phyloP scores from a whole-genome alignment of 495 filamentous ascomycete species.

The Cetradonia linearis region DNA sequence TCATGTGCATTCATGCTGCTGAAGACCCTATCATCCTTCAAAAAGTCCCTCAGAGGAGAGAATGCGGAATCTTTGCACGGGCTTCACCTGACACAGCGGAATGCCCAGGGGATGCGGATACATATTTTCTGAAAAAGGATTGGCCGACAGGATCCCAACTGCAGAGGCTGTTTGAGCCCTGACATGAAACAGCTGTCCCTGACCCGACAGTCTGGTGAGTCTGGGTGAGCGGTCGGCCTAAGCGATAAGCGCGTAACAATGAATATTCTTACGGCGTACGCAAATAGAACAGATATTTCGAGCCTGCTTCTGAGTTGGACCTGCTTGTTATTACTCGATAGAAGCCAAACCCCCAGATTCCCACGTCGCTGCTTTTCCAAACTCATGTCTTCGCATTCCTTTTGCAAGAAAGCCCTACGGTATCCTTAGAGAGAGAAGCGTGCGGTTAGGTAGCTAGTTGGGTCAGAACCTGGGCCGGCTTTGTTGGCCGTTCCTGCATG shows the following conservation, averaged over 20 bases:
- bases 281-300: conserved; percentile 14
- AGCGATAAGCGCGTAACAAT: conserved; percentile 19
- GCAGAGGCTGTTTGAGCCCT: conserved; percentile 2
- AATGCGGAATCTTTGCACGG: background rate
- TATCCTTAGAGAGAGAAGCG: background rate
- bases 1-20: background rate
- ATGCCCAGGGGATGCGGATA: background rate
- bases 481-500: conserved; percentile 19
- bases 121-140: conserved; percentile 9
- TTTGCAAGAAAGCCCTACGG: background rate
- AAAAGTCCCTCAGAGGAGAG: conserved; percentile 3
- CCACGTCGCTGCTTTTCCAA: background rate
- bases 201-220: conserved; percentile 21
- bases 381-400: background rate
- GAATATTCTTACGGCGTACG: conserved; percentile 1
- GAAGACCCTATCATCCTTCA: background rate
- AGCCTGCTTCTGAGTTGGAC: background rate
- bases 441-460: conserved; percentile 4
- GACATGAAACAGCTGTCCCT: conserved; percentile 21
- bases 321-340: background rate
- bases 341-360: background rate
- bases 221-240: conserved; percentile 14
- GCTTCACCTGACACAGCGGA: background rate
- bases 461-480: conserved; percentile 6
- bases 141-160: conserved; percentile 12